Conservation (phyloP, 2,329 filamentous ascomycete species). For the Colletotrichum phormii region DNA sequence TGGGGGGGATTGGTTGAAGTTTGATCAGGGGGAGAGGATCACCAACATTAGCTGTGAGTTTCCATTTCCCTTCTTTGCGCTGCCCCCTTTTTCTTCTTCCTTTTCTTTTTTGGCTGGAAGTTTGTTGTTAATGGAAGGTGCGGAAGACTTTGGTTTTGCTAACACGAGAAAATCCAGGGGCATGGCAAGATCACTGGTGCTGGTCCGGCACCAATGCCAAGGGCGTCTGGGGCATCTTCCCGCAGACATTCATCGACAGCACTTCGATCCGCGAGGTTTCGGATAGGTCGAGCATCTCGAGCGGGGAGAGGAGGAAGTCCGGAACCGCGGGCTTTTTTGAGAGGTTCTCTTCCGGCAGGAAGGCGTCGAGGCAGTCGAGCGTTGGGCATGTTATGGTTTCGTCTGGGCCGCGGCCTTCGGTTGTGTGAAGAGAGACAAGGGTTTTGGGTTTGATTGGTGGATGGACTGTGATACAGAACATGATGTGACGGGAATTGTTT, state of each 20-base stretch:
- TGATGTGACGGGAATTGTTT: neutral
- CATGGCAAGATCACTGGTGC: constrained; percentile 64
- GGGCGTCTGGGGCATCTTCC: constrained; percentile 66
- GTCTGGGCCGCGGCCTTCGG: constrained; percentile 20
- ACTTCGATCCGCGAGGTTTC: constrained; percentile 55
- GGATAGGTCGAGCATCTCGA: constrained; percentile 45
- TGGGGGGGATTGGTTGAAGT: constrained; percentile 63
- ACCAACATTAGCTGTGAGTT: constrained; percentile 72
- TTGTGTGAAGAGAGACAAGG: neutral
- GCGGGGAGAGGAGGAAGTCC: constrained; percentile 49
- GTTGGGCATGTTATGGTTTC: constrained; percentile 41
- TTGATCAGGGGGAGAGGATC: constrained; percentile 75
- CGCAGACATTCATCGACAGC: constrained; percentile 60
- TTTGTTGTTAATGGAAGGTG: neutral
- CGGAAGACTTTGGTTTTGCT: neutral
- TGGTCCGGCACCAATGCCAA: constrained; percentile 66
- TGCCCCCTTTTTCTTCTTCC: no score
- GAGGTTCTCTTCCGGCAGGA: constrained; percentile 47
- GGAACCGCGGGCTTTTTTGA: constrained; percentile 45
- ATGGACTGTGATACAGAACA: no score
- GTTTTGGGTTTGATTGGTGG: neutral
- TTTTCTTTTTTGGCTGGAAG: neutral
- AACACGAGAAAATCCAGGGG: constrained; percentile 46
- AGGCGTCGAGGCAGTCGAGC: constrained; percentile 43
- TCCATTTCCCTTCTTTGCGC: no score